Evolutionary conservation across 768 basidiomycete species (phyloP).

Genomic region (Mycena maculata): DNA sequence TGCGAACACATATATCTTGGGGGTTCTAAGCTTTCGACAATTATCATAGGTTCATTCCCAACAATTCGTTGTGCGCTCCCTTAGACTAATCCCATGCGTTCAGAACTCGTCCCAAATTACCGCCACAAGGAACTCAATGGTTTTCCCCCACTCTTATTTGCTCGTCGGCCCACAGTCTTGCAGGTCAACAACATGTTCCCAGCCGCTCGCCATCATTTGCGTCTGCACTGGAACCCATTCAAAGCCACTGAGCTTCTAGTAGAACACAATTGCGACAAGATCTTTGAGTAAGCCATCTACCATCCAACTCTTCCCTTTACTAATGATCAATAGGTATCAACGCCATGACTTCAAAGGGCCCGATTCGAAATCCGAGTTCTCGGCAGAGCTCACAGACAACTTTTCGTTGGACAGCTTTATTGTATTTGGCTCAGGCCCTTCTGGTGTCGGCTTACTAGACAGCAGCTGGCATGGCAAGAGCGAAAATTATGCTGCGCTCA

Average conservation of each 20-base stretch:
- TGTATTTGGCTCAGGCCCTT: not conserved
- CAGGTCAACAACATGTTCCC: too few relatives aligned
- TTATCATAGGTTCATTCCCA: too few relatives aligned
- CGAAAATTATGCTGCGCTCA: not conserved
- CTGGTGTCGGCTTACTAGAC: not conserved
- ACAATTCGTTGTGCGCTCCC: too few relatives aligned
- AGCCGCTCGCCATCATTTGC: too few relatives aligned
- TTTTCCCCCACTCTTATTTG: too few relatives aligned
- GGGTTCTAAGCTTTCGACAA: too few relatives aligned
- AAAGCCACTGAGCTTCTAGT: not conserved
- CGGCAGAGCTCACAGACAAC: not conserved
- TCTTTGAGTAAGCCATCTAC: not conserved
- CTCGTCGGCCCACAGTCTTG: too few relatives aligned
- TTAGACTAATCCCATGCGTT: too few relatives aligned
- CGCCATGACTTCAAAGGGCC: not conserved
- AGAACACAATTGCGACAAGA: not conserved
- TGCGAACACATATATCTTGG: too few relatives aligned
- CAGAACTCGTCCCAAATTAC: too few relatives aligned
- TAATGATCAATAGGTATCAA: not conserved
- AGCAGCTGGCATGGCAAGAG: not conserved
- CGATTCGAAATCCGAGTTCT: not conserved
- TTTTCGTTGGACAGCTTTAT: slow-evolving; percentile 3
- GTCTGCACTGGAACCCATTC: not conserved
- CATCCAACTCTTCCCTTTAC: not conserved
- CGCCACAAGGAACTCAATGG: too few relatives aligned